A percentile compares a stretch with the other conserved stretches of the same genome.
These are phyloP conservation scores for Colletotrichum tamarilloi DNA, from an alignment of 2,329 filamentous ascomycete species.

Conservation along the genomic window DNA sequence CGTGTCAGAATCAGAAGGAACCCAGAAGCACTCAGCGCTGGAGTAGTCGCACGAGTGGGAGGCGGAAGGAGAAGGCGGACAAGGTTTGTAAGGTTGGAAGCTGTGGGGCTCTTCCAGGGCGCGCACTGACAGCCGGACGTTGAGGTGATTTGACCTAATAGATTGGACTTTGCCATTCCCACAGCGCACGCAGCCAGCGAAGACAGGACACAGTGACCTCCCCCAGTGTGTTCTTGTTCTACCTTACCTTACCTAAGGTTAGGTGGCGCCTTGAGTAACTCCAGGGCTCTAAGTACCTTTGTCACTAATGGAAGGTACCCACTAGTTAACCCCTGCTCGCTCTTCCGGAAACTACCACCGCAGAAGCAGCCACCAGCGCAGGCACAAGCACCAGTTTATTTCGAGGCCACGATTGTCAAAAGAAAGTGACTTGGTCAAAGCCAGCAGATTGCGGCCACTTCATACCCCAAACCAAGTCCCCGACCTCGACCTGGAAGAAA, in stretches of 20 bases:
- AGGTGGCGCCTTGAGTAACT: too few relatives aligned
- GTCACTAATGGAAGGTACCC: not conserved
- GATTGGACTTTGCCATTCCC: not conserved
- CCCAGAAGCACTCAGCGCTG: too few relatives aligned
- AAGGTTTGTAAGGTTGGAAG: conserved; percentile 1
- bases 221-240: conserved; percentile 23
- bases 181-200: not conserved
- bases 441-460: conserved; percentile 13
- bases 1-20: too few relatives aligned
- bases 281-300: not conserved
- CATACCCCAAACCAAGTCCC: not conserved
- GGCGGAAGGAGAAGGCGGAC: conserved; percentile 7
- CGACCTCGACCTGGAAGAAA: conserved; percentile 3
- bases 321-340: not conserved
- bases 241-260: too few relatives aligned
- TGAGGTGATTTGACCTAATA: not conserved
- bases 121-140: conserved; percentile 4
- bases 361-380: not conserved
- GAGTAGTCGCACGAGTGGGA: not conserved
- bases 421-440: conserved; percentile 24
- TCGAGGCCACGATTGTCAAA: conserved; percentile 50
- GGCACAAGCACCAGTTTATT: conserved; percentile 36
- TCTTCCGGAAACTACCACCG: conserved; percentile 6
- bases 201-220: conserved; percentile 18
- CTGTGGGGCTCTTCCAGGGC: conserved; percentile 7